Evolutionary conservation across 2,329 filamentous ascomycete genomes (phyloP), one percentile per base, ranked within the genome.

Genomic region (Knufia petricola): DNA sequence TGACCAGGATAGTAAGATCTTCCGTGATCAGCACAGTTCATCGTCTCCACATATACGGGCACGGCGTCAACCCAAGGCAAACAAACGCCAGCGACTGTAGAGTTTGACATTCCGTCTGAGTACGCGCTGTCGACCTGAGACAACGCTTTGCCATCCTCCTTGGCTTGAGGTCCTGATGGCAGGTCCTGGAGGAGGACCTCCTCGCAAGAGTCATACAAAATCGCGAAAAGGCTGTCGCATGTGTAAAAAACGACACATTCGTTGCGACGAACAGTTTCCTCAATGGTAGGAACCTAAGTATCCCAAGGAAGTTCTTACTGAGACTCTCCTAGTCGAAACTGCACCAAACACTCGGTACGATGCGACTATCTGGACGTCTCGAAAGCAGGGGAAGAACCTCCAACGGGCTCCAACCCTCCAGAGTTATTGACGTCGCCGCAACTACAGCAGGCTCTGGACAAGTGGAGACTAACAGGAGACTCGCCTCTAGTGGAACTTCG

Each of bases 161-260:
- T n/a, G 32, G 4, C 6, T 8, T n/a, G 26, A 2, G 26, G 19
- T 12, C 28, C 19, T 39, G 36, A 95, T 95, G 89, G 86, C 88
- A 73, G 87, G 88, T 70, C 87, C 87, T 64, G 89, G 89, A 70
- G 88, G 88, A 76, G 90, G 90, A 74, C 89, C 90, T 66, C 89
- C 90, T 65, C 74, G 81, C 61, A 79, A 79, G 66, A 95, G 90
- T 74, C 92, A 98, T 74, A 98, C 92, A 66, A 98, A 98, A 75
- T 96, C 90, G 61, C 84, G 92, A 64, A 96, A 95, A 72, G 92
- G 92, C 55, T 98, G 92, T 77, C 90, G 94, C 63, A 95, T 88
- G 54, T 98, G 92, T 78, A 98, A 98, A 71, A 84, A 85, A 66
- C 82, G 92, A 65, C 92, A 98, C 69, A 98, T 98, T 65, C 81